Base-by-base conservation (phyloP, 2,329 filamentous ascomycete species). In the Talaromyces sp. region DNA sequence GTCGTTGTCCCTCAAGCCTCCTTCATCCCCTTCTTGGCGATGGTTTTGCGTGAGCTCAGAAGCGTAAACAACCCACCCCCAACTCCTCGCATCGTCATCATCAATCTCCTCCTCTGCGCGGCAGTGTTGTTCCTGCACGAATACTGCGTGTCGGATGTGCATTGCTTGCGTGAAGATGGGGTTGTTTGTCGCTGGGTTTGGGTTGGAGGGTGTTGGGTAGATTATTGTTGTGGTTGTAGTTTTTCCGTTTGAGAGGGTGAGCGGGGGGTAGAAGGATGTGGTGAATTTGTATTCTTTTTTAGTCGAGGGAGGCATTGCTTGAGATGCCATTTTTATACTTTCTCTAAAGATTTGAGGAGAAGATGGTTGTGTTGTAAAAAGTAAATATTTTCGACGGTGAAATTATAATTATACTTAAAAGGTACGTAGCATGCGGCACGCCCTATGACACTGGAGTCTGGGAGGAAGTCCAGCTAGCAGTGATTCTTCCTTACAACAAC, bases 31-130 rank as follows among this genome's bases (percentile, higher is more conserved):
- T 83, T 72, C 38, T 78, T 75, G n/a, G n/a, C n/a, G n/a, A n/a
- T n/a, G n/a, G n/a, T n/a, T n/a, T n/a, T n/a, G n/a, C n/a, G n/a
- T n/a, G n/a, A n/a, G n/a, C n/a, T n/a, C n/a, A n/a, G n/a, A n/a
- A n/a, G 66, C 87, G 77, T 96, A 97, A n/a, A 89, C 82, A 34
- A 97, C 89, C 91, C 92, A 97, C 77, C 97, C 93, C 79, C 89
- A 94, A 70, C 88, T 89, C 40, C 91, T 86, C 0, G 84, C 70
- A 76, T 98, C 94, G 74, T 97, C 92, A 1, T 83, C 80, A 80
- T 97, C 94, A 69, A 92, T 84, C 76, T 98, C 93, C 69, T 88
- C 86, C 43, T 90, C 87, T 0, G 87, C 77, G 0, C 81, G 78
- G 31, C 86, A 82, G 25, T 79, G 76, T 68, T 88, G 86, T 73